A percentile compares a stretch with the other conserved stretches of the same genome.
phyloP scores from a whole-genome alignment of 2,329 filamentous ascomycete species.

The Pseudogymnoascus sp. region DNA sequence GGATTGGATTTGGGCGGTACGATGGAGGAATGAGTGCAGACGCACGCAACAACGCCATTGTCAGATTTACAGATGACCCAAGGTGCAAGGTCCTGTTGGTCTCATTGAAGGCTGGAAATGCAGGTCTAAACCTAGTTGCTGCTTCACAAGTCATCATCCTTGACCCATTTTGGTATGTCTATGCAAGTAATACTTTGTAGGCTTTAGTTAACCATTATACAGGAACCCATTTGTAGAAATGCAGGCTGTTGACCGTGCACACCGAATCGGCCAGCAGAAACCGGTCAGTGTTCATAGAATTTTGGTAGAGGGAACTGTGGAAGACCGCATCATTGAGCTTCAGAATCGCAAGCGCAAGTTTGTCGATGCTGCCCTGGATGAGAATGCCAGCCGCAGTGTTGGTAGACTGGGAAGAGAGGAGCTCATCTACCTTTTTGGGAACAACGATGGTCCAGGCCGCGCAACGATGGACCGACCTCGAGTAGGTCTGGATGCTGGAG shows the following conservation, averaged over 20 bases:
- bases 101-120: slow-evolving; percentile 73
- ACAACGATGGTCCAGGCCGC: background rate
- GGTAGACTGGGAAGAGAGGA: slow-evolving; percentile 60
- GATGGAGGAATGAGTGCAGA: slow-evolving; percentile 67
- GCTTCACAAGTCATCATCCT: slow-evolving; percentile 84
- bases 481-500: background rate
- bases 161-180: slow-evolving; percentile 71
- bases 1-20: slow-evolving; percentile 53
- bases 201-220: background rate
- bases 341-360: slow-evolving; percentile 73
- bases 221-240: slow-evolving; percentile 81
- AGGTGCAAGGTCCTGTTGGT: slow-evolving; percentile 65
- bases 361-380: slow-evolving; percentile 73
- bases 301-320: slow-evolving; percentile 69
- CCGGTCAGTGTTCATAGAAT: slow-evolving; percentile 75
- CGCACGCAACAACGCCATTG: slow-evolving; percentile 59
- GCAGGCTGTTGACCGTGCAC: slow-evolving; percentile 83
- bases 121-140: slow-evolving; percentile 76
- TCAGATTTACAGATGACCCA: slow-evolving; percentile 54
- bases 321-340: slow-evolving; percentile 74
- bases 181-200: background rate
- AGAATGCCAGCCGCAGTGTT: slow-evolving; percentile 60
- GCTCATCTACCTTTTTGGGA: slow-evolving; percentile 59
- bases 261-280: slow-evolving; percentile 74
- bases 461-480: background rate